Evolutionary conservation across 2,329 filamentous ascomycete genomes (phyloP).

Genomic region (Xylariales sp.): DNA sequence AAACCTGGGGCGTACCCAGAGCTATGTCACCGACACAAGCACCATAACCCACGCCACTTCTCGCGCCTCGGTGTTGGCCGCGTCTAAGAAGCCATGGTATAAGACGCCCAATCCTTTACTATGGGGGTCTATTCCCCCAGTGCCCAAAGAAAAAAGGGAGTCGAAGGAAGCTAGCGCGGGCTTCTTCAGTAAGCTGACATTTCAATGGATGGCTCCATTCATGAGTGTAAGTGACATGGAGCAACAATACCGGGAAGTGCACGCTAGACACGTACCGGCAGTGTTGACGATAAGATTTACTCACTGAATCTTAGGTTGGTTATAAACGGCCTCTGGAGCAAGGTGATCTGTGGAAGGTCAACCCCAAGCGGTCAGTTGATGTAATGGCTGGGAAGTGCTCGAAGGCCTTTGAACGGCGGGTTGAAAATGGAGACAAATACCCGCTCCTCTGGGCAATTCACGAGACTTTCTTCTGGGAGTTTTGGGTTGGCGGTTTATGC

Average conservation of each 20-base stretch:
- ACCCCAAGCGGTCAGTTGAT: constrained; percentile 80
- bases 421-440: constrained; percentile 74
- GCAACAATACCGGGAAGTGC: background rate
- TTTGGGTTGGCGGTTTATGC: constrained; percentile 84
- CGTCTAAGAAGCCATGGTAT: constrained; percentile 69
- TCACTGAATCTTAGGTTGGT: constrained; percentile 68
- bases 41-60: constrained; percentile 58
- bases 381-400: constrained; percentile 74
- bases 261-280: constrained; percentile 1
- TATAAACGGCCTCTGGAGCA: constrained; percentile 86
- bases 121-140: constrained; percentile 67
- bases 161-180: constrained; percentile 79
- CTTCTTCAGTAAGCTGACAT: constrained; percentile 80
- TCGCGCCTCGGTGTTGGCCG: constrained; percentile 47
- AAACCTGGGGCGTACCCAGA: constrained; percentile 59
- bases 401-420: constrained; percentile 75
- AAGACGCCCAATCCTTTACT: constrained; percentile 70
- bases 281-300: background rate
- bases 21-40: constrained; percentile 66
- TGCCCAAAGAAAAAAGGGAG: constrained; percentile 63
- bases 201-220: constrained; percentile 89
- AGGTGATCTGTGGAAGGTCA: constrained; percentile 90
- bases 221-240: constrained; percentile 72
- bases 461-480: constrained; percentile 87
- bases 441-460: constrained; percentile 84